A percentile compares a stretch with the other conserved stretches of the same genome.
phyloP scores from a whole-genome alignment of 2,329 filamentous ascomycete genomes.

The Neonectria sp. region DNA sequence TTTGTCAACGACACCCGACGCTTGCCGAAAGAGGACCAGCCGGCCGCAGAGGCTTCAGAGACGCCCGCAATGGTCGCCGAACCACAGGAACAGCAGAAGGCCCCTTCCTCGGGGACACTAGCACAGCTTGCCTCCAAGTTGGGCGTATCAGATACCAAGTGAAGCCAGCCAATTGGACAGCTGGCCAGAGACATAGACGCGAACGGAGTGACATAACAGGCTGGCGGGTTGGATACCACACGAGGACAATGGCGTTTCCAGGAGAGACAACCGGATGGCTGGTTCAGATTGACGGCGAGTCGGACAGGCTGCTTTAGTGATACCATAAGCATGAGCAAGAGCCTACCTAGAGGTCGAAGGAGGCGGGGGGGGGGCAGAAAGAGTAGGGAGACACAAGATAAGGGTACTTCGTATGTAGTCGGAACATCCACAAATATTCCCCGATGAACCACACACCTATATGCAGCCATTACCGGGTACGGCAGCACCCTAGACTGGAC shows the following conservation, averaged over 20 bases:
- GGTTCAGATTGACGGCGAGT: slow-evolving; percentile 21
- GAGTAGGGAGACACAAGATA: slow-evolving; percentile 26
- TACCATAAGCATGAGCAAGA: slow-evolving; percentile 21
- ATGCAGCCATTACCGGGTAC: slow-evolving; percentile 26
- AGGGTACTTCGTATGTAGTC: slow-evolving; percentile 17
- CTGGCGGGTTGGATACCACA: slow-evolving; percentile 19
- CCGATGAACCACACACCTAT: slow-evolving; percentile 19
- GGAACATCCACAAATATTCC: slow-evolving; percentile 29
- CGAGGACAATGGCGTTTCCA: slow-evolving; percentile 22
- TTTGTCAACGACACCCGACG: slow-evolving; percentile 62
- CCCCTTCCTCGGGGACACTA: slow-evolving; percentile 37
- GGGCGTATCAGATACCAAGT: slow-evolving; percentile 35
- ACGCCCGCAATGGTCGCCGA: slow-evolving; percentile 5
- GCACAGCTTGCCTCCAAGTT: slow-evolving; percentile 43
- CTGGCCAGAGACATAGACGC: slow-evolving; percentile 1
- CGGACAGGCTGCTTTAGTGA: slow-evolving; percentile 27
- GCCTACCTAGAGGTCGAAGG: background rate
- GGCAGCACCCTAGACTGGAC: slow-evolving; percentile 30
- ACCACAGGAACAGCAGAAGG: slow-evolving; percentile 26
- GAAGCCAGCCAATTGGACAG: slow-evolving; percentile 13
- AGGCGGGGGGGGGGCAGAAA: slow-evolving; percentile 3
- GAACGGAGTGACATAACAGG: slow-evolving; percentile 8
- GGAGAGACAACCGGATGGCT: slow-evolving; percentile 12
- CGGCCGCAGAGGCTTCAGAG: slow-evolving; percentile 48
- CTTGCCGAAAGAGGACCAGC: slow-evolving; percentile 52